These are phyloP conservation scores for Hyaloscypha finlandica DNA, from an alignment of 495 filamentous ascomycete genomes.

Conservation along the genomic window DNA sequence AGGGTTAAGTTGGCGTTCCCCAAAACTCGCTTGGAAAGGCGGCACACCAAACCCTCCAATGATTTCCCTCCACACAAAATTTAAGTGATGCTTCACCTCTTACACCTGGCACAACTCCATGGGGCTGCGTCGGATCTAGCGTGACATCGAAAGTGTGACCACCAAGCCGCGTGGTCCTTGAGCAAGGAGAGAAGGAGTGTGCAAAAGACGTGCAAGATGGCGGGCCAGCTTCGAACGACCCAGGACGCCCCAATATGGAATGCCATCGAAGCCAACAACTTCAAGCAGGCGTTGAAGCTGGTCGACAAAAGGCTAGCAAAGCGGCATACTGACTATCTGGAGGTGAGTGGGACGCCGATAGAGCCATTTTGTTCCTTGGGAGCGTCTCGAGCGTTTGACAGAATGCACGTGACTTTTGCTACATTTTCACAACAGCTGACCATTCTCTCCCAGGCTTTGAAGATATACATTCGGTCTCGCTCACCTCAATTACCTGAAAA, in stretches of 20 bases:
- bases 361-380: too few relatives aligned
- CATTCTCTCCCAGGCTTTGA: slow-evolving; percentile 26
- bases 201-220: not conserved
- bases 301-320: slow-evolving; percentile 58
- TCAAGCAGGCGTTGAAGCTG: slow-evolving; percentile 60
- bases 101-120: not conserved
- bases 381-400: too few relatives aligned
- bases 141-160: not conserved
- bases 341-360: slow-evolving; percentile 22
- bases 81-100: not conserved
- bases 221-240: slow-evolving; percentile 35
- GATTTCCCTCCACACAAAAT: not conserved
- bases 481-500: slow-evolving; percentile 40
- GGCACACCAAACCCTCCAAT: not conserved
- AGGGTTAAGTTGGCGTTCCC: not conserved
- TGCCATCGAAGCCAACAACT: slow-evolving; percentile 57
- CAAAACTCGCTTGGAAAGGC: not conserved
- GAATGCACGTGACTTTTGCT: slow-evolving; percentile 19
- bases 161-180: not conserved
- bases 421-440: not conserved
- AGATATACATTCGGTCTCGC: slow-evolving; percentile 26
- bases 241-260: slow-evolving; percentile 58
- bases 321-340: slow-evolving; percentile 50
- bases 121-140: not conserved
- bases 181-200: not conserved